These are phyloP conservation scores for Corrigiola litoralis DNA, from an alignment of 179 eudicot genomes.

Conservation along the genomic window DNA sequence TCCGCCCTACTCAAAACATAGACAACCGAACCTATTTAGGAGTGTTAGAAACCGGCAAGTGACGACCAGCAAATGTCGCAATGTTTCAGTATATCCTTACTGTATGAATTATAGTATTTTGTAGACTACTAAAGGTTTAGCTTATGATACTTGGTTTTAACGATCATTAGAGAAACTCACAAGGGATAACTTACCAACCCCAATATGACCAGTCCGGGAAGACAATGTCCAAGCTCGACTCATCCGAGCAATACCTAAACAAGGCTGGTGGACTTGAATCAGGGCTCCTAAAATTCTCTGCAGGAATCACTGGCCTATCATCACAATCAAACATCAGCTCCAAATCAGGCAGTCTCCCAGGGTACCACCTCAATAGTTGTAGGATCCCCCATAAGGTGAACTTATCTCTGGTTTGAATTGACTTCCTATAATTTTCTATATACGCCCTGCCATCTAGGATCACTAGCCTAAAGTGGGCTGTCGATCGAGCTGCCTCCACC, in stretches of 20 bases:
- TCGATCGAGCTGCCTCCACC: constrained; percentile 26
- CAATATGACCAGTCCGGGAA: constrained; percentile 72
- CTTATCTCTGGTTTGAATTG: constrained; percentile 38
- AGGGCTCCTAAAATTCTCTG: no score
- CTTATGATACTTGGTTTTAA: no score
- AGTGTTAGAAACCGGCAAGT: no score
- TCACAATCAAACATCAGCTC: constrained; percentile 43
- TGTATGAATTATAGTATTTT: no score
- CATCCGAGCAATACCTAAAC: constrained; percentile 51
- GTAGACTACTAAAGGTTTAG: no score
- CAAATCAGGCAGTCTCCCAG: constrained; percentile 44
- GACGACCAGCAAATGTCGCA: no score
- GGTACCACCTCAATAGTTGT: constrained; percentile 42
- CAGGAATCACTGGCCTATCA: constrained; percentile 36
- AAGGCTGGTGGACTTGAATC: constrained; percentile 51
- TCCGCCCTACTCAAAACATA: constrained; percentile 82
- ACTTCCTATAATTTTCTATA: constrained; percentile 23
- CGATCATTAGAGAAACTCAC: no score
- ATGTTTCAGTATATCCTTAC: no score
- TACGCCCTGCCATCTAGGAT: constrained; percentile 36
- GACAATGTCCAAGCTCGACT: constrained; percentile 38
- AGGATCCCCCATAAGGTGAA: constrained; percentile 46
- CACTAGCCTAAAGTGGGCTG: constrained; percentile 28
- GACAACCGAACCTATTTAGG: no score
- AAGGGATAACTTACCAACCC: constrained; percentile 64